Evolutionary conservation across 495 filamentous ascomycete genomes (phyloP).

Genomic region (Wilcoxina mikolae): DNA sequence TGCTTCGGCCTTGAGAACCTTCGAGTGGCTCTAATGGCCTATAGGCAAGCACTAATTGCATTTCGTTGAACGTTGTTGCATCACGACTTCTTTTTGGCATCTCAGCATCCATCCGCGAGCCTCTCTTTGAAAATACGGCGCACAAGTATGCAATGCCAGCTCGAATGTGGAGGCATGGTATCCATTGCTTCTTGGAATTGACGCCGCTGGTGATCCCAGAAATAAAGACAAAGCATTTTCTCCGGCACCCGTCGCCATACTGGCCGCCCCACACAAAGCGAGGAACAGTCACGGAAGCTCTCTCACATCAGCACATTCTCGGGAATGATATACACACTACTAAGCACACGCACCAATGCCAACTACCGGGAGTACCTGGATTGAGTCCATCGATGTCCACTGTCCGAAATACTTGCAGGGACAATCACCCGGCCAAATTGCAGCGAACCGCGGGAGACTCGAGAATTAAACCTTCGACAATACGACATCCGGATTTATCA

Average conservation of each 20-base stretch:
- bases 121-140: slow-evolving; percentile 43
- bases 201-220: slow-evolving; percentile 55
- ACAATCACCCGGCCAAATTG: no score
- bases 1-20: not conserved
- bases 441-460: no score
- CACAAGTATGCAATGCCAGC: slow-evolving; percentile 66
- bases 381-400: slow-evolving; percentile 72
- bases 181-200: slow-evolving; percentile 63
- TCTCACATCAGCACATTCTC: no score
- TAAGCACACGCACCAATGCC: slow-evolving; percentile 60
- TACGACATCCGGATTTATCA: slow-evolving; percentile 54
- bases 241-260: slow-evolving; percentile 72
- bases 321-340: no score
- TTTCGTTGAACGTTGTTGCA: slow-evolving; percentile 59
- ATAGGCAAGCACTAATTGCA: slow-evolving; percentile 47
- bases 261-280: slow-evolving; percentile 66
- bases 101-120: slow-evolving; percentile 56
- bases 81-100: slow-evolving; percentile 68
- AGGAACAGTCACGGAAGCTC: slow-evolving; percentile 64
- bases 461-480: slow-evolving; percentile 66
- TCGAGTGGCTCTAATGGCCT: not conserved
- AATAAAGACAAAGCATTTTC: no score
- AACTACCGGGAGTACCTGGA: slow-evolving; percentile 70
- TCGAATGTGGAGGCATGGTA: slow-evolving; percentile 73
- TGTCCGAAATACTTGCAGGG: no score